Evolutionary conservation across 2,329 filamentous ascomycete species (phyloP), one percentile per base, ranked within the genome.

Genomic region (Cordyceps cicadae): DNA sequence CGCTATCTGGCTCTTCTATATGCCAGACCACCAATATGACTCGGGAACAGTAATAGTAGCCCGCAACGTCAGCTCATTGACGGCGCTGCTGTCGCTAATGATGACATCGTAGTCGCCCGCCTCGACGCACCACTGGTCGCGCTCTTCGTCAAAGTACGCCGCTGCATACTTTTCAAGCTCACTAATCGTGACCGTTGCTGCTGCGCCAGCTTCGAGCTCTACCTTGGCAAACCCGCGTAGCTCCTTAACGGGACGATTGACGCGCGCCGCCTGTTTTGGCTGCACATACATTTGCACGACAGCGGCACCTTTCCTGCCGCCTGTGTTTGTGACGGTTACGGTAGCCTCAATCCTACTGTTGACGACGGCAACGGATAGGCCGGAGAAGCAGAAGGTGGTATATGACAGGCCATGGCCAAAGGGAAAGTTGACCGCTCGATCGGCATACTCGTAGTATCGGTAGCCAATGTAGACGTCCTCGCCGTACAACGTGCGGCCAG

Each of bases 401-500:
- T 92, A 94, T 17, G 87, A 89, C 1, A 94, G 78, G 2, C 90
- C 90, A 68, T 91, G 86, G 14, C 90, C 90, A 70, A 95, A 95
- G 61, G 87, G 81, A 73, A 92, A 94, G 32, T 88, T 80, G 0
- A 87, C 83, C 0, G 79, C 77, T 5, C 84, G 79, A 41, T 85
- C 79, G n/a, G 81, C 79, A 67, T 83, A 86, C 69, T 94, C 89
- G 71, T 90, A 94, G 76, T 86, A 91, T 24, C 89, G 81, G 74
- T 94, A 94, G 3, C 90, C 90, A 43, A 93, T 79, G 70, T 90
- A 93, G 51, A 94, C 78, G 63, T 90, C 89, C 72, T 94, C 90
- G 52, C 88, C 88, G 69, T 93, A 94, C 1, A 91, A 76, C 0
- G 87, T 85, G 61, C 87, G 81, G 50, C 88, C 83, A 41, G 86